phyloP scores from a whole-genome alignment of 208 protist genomes.

The Acanthamoeba lenticulata region DNA sequence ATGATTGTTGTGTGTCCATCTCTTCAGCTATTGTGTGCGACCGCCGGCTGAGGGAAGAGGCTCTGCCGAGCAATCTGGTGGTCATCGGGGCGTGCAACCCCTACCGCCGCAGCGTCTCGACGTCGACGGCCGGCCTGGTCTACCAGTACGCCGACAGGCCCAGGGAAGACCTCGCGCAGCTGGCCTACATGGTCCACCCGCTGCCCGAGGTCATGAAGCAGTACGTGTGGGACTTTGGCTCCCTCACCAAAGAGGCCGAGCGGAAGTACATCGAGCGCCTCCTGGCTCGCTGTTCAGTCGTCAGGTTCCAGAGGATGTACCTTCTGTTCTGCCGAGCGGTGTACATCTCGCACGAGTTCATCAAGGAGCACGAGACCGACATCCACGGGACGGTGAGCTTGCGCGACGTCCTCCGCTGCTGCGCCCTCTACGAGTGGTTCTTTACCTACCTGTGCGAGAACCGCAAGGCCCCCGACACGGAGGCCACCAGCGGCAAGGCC shows the following conservation, averaged over 20 bases:
- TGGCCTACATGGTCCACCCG: slow-evolving; percentile 60
- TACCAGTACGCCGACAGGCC: slow-evolving; percentile 40
- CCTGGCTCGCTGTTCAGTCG: neutral
- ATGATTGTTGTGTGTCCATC: neutral
- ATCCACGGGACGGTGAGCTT: neutral
- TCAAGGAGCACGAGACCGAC: slow-evolving; percentile 21
- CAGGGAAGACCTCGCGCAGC: slow-evolving; percentile 22
- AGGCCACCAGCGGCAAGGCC: neutral
- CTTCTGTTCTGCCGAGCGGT: neutral
- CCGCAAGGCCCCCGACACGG: neutral
- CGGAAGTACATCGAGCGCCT: slow-evolving; percentile 24
- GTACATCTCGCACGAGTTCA: slow-evolving; percentile 36
- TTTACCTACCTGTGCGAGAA: slow-evolving; percentile 20
- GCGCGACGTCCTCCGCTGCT: neutral
- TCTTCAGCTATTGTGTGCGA: slow-evolving; percentile 26
- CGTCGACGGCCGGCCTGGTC: neutral
- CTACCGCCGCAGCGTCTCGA: slow-evolving; percentile 25
- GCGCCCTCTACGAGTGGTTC: slow-evolving; percentile 37
- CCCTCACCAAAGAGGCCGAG: slow-evolving; percentile 7
- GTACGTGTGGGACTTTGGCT: slow-evolving; percentile 69
- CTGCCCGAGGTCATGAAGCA: slow-evolving; percentile 55
- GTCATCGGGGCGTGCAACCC: slow-evolving; percentile 64
- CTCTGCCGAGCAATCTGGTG: slow-evolving; percentile 51
- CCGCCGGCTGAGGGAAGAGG: neutral
- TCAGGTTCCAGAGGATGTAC: neutral